Evolutionary conservation across 2,329 filamentous ascomycete genomes (phyloP).

Genomic region (Teratosphaeria epicoccoides): DNA sequence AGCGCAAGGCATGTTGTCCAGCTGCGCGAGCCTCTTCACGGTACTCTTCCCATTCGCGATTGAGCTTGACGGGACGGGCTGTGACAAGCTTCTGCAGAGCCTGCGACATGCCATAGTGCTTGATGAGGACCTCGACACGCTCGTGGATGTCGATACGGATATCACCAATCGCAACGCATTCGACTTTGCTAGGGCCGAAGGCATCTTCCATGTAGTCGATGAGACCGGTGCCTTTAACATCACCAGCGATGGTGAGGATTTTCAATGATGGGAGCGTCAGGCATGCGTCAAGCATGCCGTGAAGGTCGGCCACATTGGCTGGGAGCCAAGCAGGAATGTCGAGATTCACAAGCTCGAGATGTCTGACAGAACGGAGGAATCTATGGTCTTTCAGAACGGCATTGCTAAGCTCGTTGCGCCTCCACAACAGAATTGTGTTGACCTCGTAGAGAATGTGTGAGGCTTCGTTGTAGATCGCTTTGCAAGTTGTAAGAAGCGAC

Average conservation of each 20-base stretch:
- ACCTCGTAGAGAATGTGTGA: slow-evolving; percentile 3
- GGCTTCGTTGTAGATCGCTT: slow-evolving; percentile 3
- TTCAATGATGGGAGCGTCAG: neutral
- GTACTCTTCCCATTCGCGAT: neutral
- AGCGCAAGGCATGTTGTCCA: neutral
- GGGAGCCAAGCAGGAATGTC: neutral
- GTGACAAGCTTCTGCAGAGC: neutral
- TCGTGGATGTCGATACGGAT: neutral
- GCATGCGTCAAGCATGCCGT: neutral
- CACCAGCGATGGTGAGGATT: neutral
- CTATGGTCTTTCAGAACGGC: neutral
- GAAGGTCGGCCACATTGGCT: neutral
- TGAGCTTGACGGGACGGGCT: neutral
- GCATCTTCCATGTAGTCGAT: neutral
- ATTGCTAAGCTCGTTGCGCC: neutral
- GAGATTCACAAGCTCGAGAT: neutral
- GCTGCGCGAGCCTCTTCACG: neutral
- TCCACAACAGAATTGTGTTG: slow-evolving; percentile 4
- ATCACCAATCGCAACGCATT: neutral
- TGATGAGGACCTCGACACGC: neutral
- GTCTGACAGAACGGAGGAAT: neutral
- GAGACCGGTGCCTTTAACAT: neutral
- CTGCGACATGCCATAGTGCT: neutral
- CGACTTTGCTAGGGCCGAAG: neutral
- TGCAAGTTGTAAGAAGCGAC: neutral